Evolutionary conservation across 108 stramenopile genomes (phyloP).

Genomic region (Cylindrotheca closterium): DNA sequence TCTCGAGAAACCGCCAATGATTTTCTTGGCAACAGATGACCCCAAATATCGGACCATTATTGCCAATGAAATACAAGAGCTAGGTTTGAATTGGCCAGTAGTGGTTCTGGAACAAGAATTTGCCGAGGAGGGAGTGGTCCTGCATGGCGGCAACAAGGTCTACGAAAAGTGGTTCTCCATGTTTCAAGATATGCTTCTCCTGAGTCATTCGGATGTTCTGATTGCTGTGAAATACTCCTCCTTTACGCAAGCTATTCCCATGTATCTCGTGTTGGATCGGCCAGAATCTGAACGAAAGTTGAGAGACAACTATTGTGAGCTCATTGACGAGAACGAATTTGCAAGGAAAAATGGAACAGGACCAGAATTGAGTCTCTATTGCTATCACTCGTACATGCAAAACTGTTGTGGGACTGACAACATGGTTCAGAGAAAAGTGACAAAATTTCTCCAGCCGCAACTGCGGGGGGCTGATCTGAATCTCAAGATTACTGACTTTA

Average conservation of each 20-base stretch:
- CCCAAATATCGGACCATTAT: constrained; percentile 24
- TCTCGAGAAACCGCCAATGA: constrained; percentile 27
- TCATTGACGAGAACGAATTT: neutral
- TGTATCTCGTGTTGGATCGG: constrained; percentile 39
- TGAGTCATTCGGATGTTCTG: constrained; percentile 47
- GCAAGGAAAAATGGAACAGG: neutral
- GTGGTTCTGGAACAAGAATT: constrained; percentile 23
- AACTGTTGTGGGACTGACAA: neutral
- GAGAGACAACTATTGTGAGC: neutral
- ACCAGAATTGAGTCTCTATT: neutral
- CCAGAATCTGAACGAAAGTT: neutral
- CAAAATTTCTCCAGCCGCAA: neutral
- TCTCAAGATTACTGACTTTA: too few species aligned
- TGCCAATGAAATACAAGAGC: constrained; percentile 14
- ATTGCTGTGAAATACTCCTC: constrained; percentile 37
- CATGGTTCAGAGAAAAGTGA: neutral
- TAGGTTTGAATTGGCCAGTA: neutral
- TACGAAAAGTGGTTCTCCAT: constrained; percentile 15
- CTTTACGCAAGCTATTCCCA: constrained; percentile 56
- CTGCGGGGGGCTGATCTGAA: neutral
- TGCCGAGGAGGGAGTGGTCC: constrained; percentile 11
- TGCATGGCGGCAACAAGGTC: constrained; percentile 1
- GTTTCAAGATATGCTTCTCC: constrained; percentile 44
- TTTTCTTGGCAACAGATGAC: constrained; percentile 60
- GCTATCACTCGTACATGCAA: neutral